These are phyloP conservation scores for Hemileccinum rubropunctum DNA, from an alignment of 768 basidiomycete genomes.

Conservation along the genomic window DNA sequence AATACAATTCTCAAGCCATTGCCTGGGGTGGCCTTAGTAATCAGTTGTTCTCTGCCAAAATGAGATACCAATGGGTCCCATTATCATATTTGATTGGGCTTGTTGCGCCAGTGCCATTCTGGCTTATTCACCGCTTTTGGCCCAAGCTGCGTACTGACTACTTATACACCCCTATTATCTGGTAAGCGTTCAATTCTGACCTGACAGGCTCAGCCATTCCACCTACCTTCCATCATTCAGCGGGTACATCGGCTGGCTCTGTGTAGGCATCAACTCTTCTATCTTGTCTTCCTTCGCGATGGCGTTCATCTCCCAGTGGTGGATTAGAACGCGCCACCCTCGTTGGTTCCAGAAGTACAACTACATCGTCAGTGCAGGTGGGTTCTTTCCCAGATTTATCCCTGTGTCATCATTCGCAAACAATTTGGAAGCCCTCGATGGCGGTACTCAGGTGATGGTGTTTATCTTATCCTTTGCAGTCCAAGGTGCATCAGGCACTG, in stretches of 20 bases:
- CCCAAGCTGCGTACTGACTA: constrained; percentile 29
- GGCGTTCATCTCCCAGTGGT: constrained; percentile 37
- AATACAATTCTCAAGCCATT: constrained; percentile 34
- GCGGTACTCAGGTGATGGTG: constrained; percentile 50
- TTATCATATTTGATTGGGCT: constrained; percentile 35
- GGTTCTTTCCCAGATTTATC: background rate
- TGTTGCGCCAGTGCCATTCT: constrained; percentile 40
- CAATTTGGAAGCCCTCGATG: constrained; percentile 30
- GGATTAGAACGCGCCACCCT: constrained; percentile 35
- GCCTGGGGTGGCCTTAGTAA: constrained; percentile 39
- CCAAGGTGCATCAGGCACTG: constrained; percentile 46
- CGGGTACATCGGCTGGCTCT: constrained; percentile 16
- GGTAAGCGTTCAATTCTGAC: constrained; percentile 13
- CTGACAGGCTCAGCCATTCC: background rate
- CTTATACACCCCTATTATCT: constrained; percentile 31
- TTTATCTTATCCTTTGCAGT: constrained; percentile 51
- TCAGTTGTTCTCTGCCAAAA: constrained; percentile 31
- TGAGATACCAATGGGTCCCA: constrained; percentile 40
- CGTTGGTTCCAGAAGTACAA: constrained; percentile 39
- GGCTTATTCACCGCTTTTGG: constrained; percentile 36
- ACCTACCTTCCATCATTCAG: background rate
- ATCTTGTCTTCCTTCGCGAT: constrained; percentile 14
- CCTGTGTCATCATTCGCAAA: background rate
- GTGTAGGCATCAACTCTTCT: constrained; percentile 30
- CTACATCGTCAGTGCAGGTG: constrained; percentile 43